phyloP scores from a whole-genome alignment of 2,329 filamentous ascomycete species.

The Xylariaceae sp. region DNA sequence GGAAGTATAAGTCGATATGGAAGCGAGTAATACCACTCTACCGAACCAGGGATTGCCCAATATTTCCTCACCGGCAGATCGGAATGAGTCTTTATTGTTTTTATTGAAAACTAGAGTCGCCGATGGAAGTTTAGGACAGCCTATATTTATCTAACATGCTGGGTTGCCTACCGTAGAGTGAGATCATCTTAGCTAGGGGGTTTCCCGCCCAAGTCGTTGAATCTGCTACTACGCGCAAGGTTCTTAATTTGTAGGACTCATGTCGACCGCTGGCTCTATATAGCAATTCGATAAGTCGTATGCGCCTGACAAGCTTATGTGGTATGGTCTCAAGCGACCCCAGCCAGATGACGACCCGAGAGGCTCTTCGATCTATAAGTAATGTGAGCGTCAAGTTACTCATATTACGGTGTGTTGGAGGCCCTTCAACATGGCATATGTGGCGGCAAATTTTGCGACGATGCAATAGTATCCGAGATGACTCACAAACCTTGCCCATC shows the following conservation, averaged over 20 bases:
- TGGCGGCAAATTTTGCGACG: neutral
- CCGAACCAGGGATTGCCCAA: conserved; percentile 2
- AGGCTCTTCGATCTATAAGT: neutral
- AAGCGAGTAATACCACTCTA: neutral
- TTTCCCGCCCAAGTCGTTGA: too few relatives aligned
- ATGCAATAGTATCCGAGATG: neutral
- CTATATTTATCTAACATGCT: neutral
- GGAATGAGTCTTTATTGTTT: neutral
- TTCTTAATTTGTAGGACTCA: neutral
- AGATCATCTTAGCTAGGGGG: too few relatives aligned
- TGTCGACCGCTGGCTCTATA: neutral
- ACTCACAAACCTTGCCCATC: conserved; percentile 5
- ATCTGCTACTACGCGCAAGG: neutral
- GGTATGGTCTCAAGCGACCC: neutral
- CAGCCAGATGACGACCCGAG: conserved; percentile 4
- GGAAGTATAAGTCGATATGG: neutral
- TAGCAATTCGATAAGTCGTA: neutral
- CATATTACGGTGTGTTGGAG: neutral
- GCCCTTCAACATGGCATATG: neutral
- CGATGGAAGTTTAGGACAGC: neutral
- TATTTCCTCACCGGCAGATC: neutral
- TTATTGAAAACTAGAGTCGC: neutral
- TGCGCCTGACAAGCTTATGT: neutral
- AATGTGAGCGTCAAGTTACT: neutral
- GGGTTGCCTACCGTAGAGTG: neutral